Evolutionary conservation across 2,329 filamentous ascomycete genomes (phyloP).

Genomic region (Epichloe sp.): DNA sequence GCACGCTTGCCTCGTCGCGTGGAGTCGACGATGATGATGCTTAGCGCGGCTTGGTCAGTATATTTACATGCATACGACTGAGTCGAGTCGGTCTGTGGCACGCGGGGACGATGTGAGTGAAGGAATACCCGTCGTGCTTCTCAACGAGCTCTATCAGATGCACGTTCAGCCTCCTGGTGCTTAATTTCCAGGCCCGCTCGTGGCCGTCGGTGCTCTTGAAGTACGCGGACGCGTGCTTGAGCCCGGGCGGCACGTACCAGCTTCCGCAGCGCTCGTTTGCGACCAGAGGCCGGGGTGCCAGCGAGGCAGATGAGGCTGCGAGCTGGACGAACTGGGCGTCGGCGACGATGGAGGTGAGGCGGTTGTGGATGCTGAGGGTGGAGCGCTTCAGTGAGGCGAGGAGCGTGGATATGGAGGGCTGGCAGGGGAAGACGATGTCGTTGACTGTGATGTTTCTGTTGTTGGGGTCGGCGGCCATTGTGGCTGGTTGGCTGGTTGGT

Average conservation of each 20-base stretch:
- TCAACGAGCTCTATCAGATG: slow-evolving; percentile 61
- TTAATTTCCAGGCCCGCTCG: slow-evolving; percentile 81
- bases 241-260: slow-evolving; percentile 68
- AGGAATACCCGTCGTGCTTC: slow-evolving; percentile 46
- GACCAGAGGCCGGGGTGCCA: slow-evolving; percentile 52
- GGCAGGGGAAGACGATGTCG: slow-evolving; percentile 38
- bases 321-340: slow-evolving; percentile 63
- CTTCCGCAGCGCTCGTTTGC: slow-evolving; percentile 93
- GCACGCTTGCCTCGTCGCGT: slow-evolving; percentile 77
- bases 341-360: slow-evolving; percentile 61
- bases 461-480: not conserved
- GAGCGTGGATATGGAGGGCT: slow-evolving; percentile 54
- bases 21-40: slow-evolving; percentile 79
- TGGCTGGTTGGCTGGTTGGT: not conserved
- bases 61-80: no score
- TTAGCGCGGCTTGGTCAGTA: slow-evolving; percentile 13
- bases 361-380: slow-evolving; percentile 67
- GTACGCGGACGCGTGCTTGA: slow-evolving; percentile 66
- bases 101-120: not conserved
- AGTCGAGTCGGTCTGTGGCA: not conserved
- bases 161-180: slow-evolving; percentile 69
- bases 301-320: slow-evolving; percentile 36
- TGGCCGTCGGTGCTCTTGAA: slow-evolving; percentile 99
- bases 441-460: slow-evolving; percentile 13
- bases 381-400: slow-evolving; percentile 62